These are phyloP conservation scores for Cladochytrium tenue DNA, from an alignment of 371 early-diverging fungal species.

Conservation along the genomic window DNA sequence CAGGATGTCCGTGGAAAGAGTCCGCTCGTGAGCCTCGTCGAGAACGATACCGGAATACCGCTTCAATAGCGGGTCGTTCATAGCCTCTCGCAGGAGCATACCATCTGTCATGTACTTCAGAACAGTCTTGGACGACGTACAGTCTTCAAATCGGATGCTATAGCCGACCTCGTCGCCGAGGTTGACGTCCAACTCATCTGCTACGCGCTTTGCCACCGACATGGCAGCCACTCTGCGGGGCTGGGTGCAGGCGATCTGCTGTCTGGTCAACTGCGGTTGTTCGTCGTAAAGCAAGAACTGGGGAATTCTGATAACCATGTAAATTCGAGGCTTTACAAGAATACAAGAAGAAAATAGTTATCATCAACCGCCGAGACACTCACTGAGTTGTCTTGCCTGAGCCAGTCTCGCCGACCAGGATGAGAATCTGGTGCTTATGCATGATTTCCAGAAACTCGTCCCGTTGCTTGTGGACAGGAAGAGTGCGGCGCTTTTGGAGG, in stretches of 20 bases:
- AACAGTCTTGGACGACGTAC: conserved; percentile 86
- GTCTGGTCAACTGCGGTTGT: conserved; percentile 84
- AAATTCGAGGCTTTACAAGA: conserved; percentile 53
- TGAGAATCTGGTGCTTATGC: conserved; percentile 83
- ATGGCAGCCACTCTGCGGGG: conserved; percentile 83
- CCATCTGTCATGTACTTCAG: conserved; percentile 99
- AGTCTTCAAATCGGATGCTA: conserved; percentile 97
- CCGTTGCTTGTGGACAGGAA: conserved; percentile 88
- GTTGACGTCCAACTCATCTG: conserved; percentile 94
- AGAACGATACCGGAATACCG: conserved; percentile 94
- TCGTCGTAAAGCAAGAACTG: conserved; percentile 92
- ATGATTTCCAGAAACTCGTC: conserved; percentile 79
- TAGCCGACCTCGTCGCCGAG: conserved; percentile 97
- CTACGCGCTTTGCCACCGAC: conserved; percentile 98
- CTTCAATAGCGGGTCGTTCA: conserved; percentile 81
- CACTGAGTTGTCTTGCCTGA: conserved; percentile 99
- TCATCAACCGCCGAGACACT: conserved; percentile 66
- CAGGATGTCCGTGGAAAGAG: conserved; percentile 94
- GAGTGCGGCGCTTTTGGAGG: conserved; percentile 69
- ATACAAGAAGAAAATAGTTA: not conserved
- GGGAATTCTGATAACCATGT: conserved; percentile 94
- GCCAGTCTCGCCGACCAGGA: conserved; percentile 97
- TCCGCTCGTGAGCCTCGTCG: conserved; percentile 99
- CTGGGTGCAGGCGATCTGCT: conserved; percentile 95
- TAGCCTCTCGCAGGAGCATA: conserved; percentile 94